phyloP scores from a whole-genome alignment of 768 basidiomycete species.

The Suillus brevipes region DNA sequence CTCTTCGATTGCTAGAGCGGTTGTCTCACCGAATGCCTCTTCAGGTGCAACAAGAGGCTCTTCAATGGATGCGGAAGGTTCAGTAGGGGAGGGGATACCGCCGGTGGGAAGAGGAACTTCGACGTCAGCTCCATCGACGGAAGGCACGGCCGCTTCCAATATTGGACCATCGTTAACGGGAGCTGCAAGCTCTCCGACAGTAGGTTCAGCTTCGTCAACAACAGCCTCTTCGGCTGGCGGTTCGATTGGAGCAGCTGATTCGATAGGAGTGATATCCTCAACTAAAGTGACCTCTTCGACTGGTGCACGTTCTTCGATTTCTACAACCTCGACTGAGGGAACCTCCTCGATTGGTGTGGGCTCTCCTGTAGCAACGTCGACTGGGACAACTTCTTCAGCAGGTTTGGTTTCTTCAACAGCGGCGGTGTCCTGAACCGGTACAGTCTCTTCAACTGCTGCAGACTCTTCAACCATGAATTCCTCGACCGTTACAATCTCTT shows the following conservation, averaged over 20 bases:
- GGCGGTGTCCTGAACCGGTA: background rate
- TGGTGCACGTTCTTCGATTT: background rate
- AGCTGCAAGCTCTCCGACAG: background rate
- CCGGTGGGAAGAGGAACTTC: background rate
- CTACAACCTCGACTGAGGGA: background rate
- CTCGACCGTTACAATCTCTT: background rate
- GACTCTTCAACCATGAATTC: background rate
- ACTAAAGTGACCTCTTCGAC: background rate
- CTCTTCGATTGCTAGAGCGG: background rate
- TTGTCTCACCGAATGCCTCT: background rate
- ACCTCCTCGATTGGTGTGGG: background rate
- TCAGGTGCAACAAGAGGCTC: conserved; percentile 6
- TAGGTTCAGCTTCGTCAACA: background rate
- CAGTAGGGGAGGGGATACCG: too few species aligned
- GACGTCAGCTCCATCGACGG: background rate
- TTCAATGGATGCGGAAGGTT: background rate
- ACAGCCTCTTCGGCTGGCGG: background rate
- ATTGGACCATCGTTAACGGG: background rate
- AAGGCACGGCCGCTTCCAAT: background rate
- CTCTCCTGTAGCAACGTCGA: background rate
- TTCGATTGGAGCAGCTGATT: background rate
- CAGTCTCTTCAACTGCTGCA: background rate
- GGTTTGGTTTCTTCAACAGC: background rate
- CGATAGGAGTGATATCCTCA: background rate
- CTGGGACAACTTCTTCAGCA: background rate